phyloP scores from a whole-genome alignment of 805 yeast genomes.

The Teunomyces atbi region DNA sequence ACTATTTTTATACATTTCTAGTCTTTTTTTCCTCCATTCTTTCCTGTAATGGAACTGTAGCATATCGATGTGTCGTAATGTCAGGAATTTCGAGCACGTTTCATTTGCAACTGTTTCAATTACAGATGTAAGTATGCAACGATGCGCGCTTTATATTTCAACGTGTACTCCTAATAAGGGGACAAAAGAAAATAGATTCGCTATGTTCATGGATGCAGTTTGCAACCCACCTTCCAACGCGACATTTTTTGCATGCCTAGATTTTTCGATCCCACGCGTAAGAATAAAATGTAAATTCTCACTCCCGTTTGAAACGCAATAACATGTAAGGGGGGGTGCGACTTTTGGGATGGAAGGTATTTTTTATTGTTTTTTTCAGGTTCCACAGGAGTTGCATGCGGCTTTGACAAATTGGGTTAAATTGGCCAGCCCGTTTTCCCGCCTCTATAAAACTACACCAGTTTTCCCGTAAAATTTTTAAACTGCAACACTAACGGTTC shows the following conservation, averaged over 20 bases:
- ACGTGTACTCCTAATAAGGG: background rate
- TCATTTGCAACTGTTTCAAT: background rate
- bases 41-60: background rate
- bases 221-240: background rate
- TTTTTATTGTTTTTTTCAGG: background rate
- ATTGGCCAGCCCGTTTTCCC: constrained; percentile 1
- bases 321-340: constrained; percentile 1
- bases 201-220: background rate
- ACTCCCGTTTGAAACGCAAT: background rate
- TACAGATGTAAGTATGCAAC: background rate
- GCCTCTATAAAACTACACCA: background rate
- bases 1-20: constrained; percentile 3
- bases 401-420: background rate
- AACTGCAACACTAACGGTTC: background rate
- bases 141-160: background rate
- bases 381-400: constrained; percentile 1
- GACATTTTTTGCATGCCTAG: background rate
- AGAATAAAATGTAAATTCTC: background rate
- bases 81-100: background rate
- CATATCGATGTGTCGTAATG: background rate
- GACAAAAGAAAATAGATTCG: background rate
- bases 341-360: background rate
- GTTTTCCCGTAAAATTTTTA: background rate
- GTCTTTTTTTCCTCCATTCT: background rate
- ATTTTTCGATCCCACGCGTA: background rate